Evolutionary conservation across 306 rosid species (phyloP).

Genomic region (Ceratonia siliqua): DNA sequence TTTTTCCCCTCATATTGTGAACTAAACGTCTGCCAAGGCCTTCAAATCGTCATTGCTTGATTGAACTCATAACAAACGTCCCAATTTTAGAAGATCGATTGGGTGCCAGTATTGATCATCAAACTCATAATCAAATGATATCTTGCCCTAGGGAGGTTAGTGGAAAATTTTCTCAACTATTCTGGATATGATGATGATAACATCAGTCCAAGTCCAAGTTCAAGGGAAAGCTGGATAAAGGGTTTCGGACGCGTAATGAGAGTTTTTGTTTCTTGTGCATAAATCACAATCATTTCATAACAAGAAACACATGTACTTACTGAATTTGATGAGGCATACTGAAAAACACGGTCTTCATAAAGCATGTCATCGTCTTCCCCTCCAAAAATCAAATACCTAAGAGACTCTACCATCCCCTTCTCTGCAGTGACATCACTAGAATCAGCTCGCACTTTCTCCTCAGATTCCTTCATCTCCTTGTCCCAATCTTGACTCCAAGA

Average conservation of each 20-base stretch:
- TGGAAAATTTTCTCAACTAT: background rate
- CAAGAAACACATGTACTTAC: slow-evolving; percentile 39
- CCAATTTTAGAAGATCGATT: background rate
- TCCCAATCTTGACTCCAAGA: slow-evolving; percentile 64
- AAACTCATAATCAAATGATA: background rate
- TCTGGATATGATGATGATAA: background rate
- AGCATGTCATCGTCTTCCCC: slow-evolving; percentile 72
- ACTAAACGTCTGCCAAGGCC: background rate
- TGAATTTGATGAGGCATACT: slow-evolving; percentile 83
- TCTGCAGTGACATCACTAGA: slow-evolving; percentile 38
- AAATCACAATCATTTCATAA: background rate
- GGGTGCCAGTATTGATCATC: background rate
- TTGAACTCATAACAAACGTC: background rate
- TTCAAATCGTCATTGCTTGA: background rate
- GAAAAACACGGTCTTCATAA: slow-evolving; percentile 90
- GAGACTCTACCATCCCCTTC: slow-evolving; percentile 57
- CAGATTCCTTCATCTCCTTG: slow-evolving; percentile 39
- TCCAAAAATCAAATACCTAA: slow-evolving; percentile 57
- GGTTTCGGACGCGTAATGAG: background rate
- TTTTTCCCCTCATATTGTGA: background rate
- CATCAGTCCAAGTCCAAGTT: background rate
- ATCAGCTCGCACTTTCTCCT: slow-evolving; percentile 40
- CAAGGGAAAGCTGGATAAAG: background rate
- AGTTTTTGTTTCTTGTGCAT: background rate
- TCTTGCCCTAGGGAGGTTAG: background rate